phyloP scores from a whole-genome alignment of 2,329 filamentous ascomycete genomes.

The Diaporthe ilicicola region DNA sequence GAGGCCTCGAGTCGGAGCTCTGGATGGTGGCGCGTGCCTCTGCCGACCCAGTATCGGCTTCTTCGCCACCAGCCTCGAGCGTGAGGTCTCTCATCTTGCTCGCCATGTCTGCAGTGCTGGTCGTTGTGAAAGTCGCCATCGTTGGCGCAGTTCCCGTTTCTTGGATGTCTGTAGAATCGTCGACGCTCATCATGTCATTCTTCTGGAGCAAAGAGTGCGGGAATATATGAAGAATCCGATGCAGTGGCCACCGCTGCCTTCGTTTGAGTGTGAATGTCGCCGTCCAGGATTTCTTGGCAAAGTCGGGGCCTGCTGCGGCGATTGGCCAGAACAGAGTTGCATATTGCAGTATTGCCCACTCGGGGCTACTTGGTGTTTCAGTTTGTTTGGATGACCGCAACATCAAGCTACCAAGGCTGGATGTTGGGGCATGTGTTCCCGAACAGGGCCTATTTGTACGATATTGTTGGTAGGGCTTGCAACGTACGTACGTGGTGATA shows the following conservation, averaged over 20 bases:
- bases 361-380: conserved; percentile 9
- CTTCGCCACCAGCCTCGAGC: not conserved
- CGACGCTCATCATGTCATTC: not conserved
- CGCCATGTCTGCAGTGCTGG: not conserved
- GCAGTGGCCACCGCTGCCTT: not conserved
- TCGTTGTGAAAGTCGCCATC: not conserved
- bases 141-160: not conserved
- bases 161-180: not conserved
- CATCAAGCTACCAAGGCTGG: not conserved
- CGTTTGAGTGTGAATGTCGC: not conserved
- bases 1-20: not conserved
- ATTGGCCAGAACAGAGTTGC: conserved; percentile 1
- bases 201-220: not conserved
- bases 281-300: not conserved
- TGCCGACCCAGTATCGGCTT: not conserved
- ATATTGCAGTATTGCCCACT: not conserved
- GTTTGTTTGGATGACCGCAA: conserved; percentile 16
- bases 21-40: not conserved
- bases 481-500: too few species aligned
- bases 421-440: not conserved
- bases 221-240: not conserved
- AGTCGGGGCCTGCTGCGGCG: not conserved
- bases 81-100: not conserved
- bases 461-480: too few species aligned
- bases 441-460: too few species aligned